A percentile compares a stretch with the other conserved stretches of the same genome.
phyloP scores from a whole-genome alignment of 352 stramenopile genomes.

The Globisporangium canariense region DNA sequence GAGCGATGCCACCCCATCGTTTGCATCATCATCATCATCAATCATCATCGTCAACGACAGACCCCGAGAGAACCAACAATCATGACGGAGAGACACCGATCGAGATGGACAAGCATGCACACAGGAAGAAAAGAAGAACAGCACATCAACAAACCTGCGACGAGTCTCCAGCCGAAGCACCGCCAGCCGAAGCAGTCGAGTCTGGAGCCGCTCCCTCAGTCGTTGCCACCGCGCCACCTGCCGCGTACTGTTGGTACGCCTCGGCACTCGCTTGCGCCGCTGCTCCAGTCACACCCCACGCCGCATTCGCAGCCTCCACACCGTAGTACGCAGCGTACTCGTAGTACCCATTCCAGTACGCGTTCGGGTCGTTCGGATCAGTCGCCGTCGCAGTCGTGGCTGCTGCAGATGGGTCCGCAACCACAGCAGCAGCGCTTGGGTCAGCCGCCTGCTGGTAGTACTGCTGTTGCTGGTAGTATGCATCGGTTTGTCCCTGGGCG shows the following conservation, averaged over 20 bases:
- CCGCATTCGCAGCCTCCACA: conserved; percentile 78
- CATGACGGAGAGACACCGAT: conserved; percentile 17
- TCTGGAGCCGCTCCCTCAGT: conserved; percentile 14
- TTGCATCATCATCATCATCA: conserved; percentile 23
- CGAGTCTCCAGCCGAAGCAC: conserved; percentile 18
- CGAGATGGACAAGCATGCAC: conserved; percentile 10
- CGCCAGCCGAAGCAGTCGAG: conserved; percentile 17
- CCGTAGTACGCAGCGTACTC: conserved; percentile 88
- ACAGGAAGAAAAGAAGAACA: conserved; percentile 24
- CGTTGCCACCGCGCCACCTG: conserved; percentile 25
- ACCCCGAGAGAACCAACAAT: conserved; percentile 12
- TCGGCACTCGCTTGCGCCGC: conserved; percentile 67
- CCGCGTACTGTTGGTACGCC: conserved; percentile 71
- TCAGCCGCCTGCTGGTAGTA: conserved; percentile 49
- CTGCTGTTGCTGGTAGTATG: conserved; percentile 82
- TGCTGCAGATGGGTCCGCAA: conserved; percentile 11
- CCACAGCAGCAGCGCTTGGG: conserved; percentile 8
- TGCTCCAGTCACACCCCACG: conserved; percentile 79
- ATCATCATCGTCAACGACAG: conserved; percentile 15
- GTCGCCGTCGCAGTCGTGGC: conserved; percentile 29
- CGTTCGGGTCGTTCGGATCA: conserved; percentile 85
- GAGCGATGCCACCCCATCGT: conserved; percentile 30
- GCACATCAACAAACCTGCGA: conserved; percentile 67
- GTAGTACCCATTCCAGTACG: conserved; percentile 89
- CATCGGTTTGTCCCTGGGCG: conserved; percentile 42